Conservation (phyloP, 352 stramenopile genomes). For the Phytophthora constricta region DNA sequence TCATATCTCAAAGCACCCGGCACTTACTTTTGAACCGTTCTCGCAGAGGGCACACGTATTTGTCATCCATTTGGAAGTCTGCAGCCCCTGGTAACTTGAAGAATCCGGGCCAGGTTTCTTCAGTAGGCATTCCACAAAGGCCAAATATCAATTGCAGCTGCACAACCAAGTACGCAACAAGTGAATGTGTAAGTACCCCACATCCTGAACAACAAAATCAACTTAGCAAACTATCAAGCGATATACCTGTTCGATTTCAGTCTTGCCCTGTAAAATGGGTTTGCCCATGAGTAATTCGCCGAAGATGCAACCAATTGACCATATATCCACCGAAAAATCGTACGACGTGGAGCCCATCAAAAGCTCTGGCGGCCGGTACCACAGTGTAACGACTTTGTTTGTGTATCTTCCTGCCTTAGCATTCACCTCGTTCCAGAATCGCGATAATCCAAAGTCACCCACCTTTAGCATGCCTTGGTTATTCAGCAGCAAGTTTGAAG, state of each 20-base stretch:
- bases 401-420: conserved; percentile 88
- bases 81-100: conserved; percentile 76
- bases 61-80: conserved; percentile 76
- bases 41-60: conserved; percentile 74
- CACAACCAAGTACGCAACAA: conserved; percentile 4
- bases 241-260: conserved; percentile 82
- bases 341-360: conserved; percentile 93
- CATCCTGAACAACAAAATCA: not conserved
- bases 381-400: conserved; percentile 96
- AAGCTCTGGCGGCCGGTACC: conserved; percentile 94
- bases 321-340: conserved; percentile 94
- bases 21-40: conserved; percentile 85
- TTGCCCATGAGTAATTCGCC: conserved; percentile 80
- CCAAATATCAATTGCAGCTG: conserved; percentile 85
- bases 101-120: conserved; percentile 83
- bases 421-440: conserved; percentile 88
- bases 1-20: not conserved
- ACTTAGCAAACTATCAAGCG: not conserved
- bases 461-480: conserved; percentile 88
- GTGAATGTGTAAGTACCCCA: conserved; percentile 6
- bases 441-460: conserved; percentile 81
- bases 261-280: conserved; percentile 84
- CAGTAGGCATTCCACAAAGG: conserved; percentile 73
- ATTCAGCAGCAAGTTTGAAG: conserved; percentile 85
- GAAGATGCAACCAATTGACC: conserved; percentile 93